Evolutionary conservation across 768 basidiomycete genomes (phyloP).

Genomic region (Agaricus sinodeliciosus): DNA sequence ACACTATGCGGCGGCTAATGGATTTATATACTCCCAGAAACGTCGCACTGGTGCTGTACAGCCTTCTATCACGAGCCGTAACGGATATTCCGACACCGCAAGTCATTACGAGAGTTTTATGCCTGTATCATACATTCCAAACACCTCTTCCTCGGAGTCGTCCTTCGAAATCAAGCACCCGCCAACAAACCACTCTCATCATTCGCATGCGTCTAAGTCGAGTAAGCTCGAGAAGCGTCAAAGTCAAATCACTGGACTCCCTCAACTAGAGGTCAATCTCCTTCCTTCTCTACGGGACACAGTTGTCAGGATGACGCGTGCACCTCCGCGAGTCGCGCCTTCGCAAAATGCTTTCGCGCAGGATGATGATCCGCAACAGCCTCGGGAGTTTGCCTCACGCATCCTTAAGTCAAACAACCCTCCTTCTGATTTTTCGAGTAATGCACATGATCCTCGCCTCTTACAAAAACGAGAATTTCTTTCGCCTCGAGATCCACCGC

Average conservation of each 20-base stretch:
- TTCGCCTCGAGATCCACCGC: neutral
- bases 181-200: constrained; percentile 9
- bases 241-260: constrained; percentile 46
- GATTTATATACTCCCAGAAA: constrained; percentile 3
- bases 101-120: constrained; percentile 13
- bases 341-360: neutral
- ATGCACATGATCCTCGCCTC: neutral
- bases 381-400: no score
- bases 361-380: no score
- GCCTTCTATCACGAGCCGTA: neutral
- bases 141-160: constrained; percentile 20
- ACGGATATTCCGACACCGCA: neutral
- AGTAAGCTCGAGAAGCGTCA: constrained; percentile 22
- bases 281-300: constrained; percentile 69
- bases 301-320: constrained; percentile 65
- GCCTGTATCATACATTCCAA: constrained; percentile 18
- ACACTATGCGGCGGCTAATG: constrained; percentile 13
- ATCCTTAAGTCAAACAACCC: neutral
- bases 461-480: neutral
- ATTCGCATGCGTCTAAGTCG: constrained; percentile 12
- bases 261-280: constrained; percentile 56
- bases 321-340: constrained; percentile 21
- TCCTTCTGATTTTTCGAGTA: neutral
- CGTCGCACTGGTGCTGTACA: constrained; percentile 2
- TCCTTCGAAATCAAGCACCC: constrained; percentile 24